Base-by-base conservation (phyloP, 2,329 filamentous ascomycete genomes). In the Penicillium italicum region DNA sequence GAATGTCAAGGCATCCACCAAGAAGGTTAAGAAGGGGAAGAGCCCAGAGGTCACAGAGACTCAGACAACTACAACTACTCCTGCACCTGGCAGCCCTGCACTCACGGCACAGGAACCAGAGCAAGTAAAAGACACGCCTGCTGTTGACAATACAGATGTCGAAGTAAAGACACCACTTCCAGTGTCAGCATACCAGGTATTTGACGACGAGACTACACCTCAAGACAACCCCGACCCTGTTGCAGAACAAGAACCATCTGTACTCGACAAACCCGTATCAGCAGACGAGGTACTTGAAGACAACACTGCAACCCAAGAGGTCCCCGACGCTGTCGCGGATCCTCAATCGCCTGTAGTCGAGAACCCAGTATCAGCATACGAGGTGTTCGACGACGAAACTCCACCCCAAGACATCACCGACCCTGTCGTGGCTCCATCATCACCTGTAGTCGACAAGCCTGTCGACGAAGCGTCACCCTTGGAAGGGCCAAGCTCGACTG, bases 21-120 rank as follows among this genome's bases (percentile, higher is more conserved):
- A 69, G 58, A 71, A 71, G 63, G 64, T 63, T 69, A 72, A 72
- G 60, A 72, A 71, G 67, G 56, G 51, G 44, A 71, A 72, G 63
- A 61, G 46, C 48, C 67, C 70, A 56, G 70, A 71, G 44, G 51
- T 47, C 36, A 55, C 62, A 48, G 58, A 57, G 24, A 31, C 48
- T 51, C 68, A 69, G 49, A 63, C 66, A 52, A 58, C 60, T 57
- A 63, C 61, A 7, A 40, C 42, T 44, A 63, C 64, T 41, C 51
- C 64, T 55, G 54, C 60, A 52, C 56, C 61, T 62, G 62, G 46
- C 22, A 65, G 56, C 44, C 59, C 61, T 20, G 55, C 43, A 42
- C 55, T 60, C 40, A 48, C 48, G 42, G 55, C 56, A 48, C 61
- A 65, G 57, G 57, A 66, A 41, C 51, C 55, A 56, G 62, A 66